Conservation (phyloP, 2,329 filamentous ascomycete genomes). For the Juglanconis oblonga region DNA sequence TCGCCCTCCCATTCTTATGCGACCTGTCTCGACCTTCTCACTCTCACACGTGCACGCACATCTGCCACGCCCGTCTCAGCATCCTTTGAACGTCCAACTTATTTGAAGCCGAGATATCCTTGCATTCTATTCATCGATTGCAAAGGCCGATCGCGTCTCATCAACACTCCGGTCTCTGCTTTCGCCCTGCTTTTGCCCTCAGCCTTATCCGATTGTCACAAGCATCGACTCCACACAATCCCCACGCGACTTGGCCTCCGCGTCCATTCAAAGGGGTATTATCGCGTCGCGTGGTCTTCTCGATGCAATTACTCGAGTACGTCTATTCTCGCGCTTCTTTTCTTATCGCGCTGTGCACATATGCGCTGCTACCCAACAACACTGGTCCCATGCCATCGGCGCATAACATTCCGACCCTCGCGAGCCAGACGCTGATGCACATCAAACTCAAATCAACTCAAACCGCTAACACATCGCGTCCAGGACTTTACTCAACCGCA, state of each 20-base stretch:
- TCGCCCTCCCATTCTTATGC: constrained; percentile 2
- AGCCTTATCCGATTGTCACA: not conserved
- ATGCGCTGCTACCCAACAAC: not conserved
- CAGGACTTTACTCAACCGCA: constrained; percentile 10
- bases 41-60: not conserved
- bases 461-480: constrained; percentile 8
- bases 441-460: not conserved
- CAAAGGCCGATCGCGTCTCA: not conserved
- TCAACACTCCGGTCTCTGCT: not conserved
- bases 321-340: not conserved
- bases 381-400: not conserved
- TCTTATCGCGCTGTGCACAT: not conserved
- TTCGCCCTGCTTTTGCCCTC: not conserved
- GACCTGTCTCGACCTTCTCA: constrained; percentile 8
- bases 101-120: not conserved
- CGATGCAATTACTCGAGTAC: constrained; percentile 16
- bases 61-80: not conserved
- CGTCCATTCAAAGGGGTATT: not conserved
- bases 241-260: not conserved
- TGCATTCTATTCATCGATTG: not conserved
- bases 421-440: not conserved
- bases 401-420: not conserved
- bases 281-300: not conserved
- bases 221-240: not conserved
- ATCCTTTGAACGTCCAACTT: not conserved